Base-by-base conservation (phyloP, 225 moss, liverwort and hornwort species). In the Sphagnum tenellum region DNA sequence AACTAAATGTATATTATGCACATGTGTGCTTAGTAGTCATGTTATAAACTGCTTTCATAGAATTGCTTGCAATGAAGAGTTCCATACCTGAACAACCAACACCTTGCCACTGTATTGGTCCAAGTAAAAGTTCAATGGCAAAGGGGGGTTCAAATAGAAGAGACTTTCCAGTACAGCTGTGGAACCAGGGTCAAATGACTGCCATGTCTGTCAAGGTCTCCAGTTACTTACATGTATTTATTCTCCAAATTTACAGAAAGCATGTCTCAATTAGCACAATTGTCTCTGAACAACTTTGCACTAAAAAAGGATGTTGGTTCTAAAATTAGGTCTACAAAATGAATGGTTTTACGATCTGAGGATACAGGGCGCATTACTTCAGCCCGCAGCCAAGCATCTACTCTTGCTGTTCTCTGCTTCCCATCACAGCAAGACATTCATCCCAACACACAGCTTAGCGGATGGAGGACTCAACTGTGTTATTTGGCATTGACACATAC, bases 361-460 rank as follows among this genome's bases (percentile, higher is more conserved):
- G 96, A 96, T 96, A 96, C 96, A 66, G 96, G 90, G 75, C 96
- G 90, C 87, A 90, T 85, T 56, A 98, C 92, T 98, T 98, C 83
- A 65, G 77, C 75, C 64, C 83, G 90, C 73, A 98, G 73, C 93
- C 93, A 98, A 60, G 66, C 66, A 73, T 98, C 98, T 68, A 86
- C 98, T 81, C 98, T 81, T 10, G 72, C 72, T 46, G 98, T 93
- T 79, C 87, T 98, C 96, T 98, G 90, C 68, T 73, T 9, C 55
- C 9, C 50, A 67, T 29, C 29, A 0, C 29, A 29, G 1, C 29
- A 29, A 29, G 29, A 29, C 29, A 29, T 29, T 29, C 29, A 29
- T 29, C 29, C 29, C 29, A 29, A 29, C 29, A 29, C 29, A 29
- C 29, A 29, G 29, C 29, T 29, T 29, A 29, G 29, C 1, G 29